Evolutionary conservation across 495 filamentous ascomycete species (phyloP).

Genomic region (Durotheca rogersii): DNA sequence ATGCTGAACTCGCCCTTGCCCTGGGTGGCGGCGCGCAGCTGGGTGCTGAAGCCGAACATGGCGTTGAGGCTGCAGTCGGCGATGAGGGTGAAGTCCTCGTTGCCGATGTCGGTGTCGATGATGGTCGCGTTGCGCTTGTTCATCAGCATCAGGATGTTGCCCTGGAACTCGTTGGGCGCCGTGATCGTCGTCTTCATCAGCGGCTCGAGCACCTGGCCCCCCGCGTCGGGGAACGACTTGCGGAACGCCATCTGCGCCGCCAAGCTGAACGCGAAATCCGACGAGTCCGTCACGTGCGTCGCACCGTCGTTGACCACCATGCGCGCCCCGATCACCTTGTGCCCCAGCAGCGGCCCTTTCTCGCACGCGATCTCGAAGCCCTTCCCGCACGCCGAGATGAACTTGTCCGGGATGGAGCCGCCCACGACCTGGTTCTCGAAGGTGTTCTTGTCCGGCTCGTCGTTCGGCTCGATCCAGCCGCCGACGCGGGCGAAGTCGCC

Average conservation of each 20-base stretch:
- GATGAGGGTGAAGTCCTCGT: constrained; percentile 92
- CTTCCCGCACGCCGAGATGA: constrained; percentile 92
- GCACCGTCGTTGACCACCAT: constrained; percentile 98
- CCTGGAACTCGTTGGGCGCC: constrained; percentile 97
- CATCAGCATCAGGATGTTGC: constrained; percentile 87
- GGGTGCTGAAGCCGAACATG: constrained; percentile 95
- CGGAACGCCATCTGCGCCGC: constrained; percentile 97
- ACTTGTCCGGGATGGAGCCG: constrained; percentile 94
- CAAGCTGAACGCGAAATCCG: constrained; percentile 96
- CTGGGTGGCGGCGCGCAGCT: constrained; percentile 91
- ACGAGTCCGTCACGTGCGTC: constrained; percentile 97
- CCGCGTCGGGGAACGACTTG: constrained; percentile 80
- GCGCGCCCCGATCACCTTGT: constrained; percentile 82
- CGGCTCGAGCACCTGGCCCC: constrained; percentile 84
- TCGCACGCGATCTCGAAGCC: constrained; percentile 84
- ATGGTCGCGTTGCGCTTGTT: constrained; percentile 97
- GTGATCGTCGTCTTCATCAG: constrained; percentile 98
- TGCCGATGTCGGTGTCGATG: constrained; percentile 90
- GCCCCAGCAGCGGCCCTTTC: constrained; percentile 89
- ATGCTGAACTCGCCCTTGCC: constrained; percentile 99
- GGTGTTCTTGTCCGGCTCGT: constrained; percentile 67
- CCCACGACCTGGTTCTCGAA: constrained; percentile 88
- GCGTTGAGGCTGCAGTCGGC: constrained; percentile 90
- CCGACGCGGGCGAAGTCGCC: constrained; percentile 94
- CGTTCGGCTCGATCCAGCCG: constrained; percentile 88